Evolutionary conservation across 495 filamentous ascomycete species (phyloP).

Genomic region (Achaetomiella virescens): DNA sequence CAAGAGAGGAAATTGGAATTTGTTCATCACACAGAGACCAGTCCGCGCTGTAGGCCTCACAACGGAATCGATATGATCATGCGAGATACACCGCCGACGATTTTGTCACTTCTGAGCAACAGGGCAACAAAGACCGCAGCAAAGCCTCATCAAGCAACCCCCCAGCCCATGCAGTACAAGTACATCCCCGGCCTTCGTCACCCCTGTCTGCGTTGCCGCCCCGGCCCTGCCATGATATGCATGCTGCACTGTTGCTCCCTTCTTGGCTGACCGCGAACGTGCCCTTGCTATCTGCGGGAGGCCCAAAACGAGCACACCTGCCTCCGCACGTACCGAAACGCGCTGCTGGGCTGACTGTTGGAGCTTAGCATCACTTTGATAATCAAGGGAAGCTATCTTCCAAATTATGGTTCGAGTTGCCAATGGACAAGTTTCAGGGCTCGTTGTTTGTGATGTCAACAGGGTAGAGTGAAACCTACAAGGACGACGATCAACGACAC

Average conservation of each 20-base stretch:
- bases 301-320: background rate
- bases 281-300: background rate
- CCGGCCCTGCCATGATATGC: slow-evolving; percentile 4
- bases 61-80: slow-evolving; percentile 5
- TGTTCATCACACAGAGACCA: background rate
- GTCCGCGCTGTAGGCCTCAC: background rate
- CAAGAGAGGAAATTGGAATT: background rate
- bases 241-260: background rate
- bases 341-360: too few species aligned
- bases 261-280: background rate
- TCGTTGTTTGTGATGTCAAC: too few species aligned
- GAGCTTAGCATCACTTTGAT: too few species aligned
- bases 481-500: too few species aligned
- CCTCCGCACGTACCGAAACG: background rate
- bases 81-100: slow-evolving; percentile 9
- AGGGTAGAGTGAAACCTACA: too few species aligned
- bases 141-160: background rate
- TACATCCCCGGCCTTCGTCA: background rate
- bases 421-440: too few species aligned
- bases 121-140: background rate
- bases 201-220: background rate
- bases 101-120: background rate
- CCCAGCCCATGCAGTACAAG: background rate
- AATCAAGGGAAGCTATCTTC: too few species aligned
- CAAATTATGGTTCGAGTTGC: too few species aligned